These are phyloP conservation scores for Dentipellis sp. DNA, from an alignment of 768 basidiomycete genomes.

Conservation along the genomic window DNA sequence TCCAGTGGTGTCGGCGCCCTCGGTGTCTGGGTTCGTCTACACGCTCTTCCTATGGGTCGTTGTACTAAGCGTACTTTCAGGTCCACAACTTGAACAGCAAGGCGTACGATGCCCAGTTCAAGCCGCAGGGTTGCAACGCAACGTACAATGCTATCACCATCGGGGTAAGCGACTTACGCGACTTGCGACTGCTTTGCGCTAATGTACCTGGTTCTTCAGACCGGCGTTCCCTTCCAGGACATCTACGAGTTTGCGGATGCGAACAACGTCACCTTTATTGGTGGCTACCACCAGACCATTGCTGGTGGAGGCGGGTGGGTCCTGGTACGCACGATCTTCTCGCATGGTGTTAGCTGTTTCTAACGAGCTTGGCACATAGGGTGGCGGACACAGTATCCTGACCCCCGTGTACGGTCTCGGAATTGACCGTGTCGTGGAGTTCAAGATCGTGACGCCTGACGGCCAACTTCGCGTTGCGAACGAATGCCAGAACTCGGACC, in stretches of 20 bases:
- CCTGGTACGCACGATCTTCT: background rate
- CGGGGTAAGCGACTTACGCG: background rate
- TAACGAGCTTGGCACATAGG: conserved; percentile 8
- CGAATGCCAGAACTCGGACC: conserved; percentile 19
- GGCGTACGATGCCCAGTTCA: background rate
- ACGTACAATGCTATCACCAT: background rate
- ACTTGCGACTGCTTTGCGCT: background rate
- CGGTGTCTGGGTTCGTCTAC: background rate
- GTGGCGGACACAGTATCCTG: conserved; percentile 21
- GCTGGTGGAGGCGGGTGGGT: conserved; percentile 25
- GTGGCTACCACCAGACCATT: conserved; percentile 21
- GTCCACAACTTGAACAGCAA: background rate
- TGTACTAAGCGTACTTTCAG: background rate
- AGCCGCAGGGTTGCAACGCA: background rate
- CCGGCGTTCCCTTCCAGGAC: conserved; percentile 17
- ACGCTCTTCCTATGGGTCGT: too few species aligned
- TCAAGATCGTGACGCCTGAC: conserved; percentile 23
- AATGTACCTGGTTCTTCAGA: background rate
- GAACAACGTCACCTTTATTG: conserved; percentile 18
- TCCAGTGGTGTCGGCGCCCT: background rate
- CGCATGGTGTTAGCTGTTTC: background rate
- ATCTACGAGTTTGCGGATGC: conserved; percentile 17
- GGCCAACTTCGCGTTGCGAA: conserved; percentile 20
- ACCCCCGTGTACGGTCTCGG: conserved; percentile 20
- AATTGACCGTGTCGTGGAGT: conserved; percentile 22